Evolutionary conservation across 257 asterid genomes (phyloP).

Genomic region (Nicotiana obtusifolia): DNA sequence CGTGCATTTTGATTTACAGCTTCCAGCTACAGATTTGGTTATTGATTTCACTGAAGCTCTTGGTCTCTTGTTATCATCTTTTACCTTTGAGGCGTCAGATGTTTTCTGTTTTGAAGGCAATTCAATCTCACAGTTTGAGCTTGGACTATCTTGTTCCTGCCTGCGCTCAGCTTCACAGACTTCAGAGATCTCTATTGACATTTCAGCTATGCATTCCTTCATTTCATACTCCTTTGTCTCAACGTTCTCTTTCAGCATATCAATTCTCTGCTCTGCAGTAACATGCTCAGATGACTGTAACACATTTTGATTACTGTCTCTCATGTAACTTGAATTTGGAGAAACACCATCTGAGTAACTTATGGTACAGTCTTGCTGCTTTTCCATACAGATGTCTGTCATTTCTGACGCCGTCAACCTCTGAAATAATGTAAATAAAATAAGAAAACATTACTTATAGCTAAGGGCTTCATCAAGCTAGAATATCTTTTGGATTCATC

Average conservation of each 20-base stretch:
- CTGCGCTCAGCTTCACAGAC: slow-evolving; percentile 19
- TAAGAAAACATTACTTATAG: not conserved
- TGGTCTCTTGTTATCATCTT: slow-evolving; percentile 30
- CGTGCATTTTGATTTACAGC: slow-evolving; percentile 57
- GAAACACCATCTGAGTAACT: slow-evolving; percentile 31
- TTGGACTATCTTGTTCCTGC: slow-evolving; percentile 24
- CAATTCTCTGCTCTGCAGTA: slow-evolving; percentile 32
- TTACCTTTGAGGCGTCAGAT: slow-evolving; percentile 26
- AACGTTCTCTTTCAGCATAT: slow-evolving; percentile 27
- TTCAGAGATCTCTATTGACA: slow-evolving; percentile 24
- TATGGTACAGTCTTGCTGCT: slow-evolving; percentile 53
- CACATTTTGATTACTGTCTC: slow-evolving; percentile 21
- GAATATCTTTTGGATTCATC: not conserved
- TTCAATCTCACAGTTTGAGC: slow-evolving; percentile 15
- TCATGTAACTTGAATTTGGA: slow-evolving; percentile 18
- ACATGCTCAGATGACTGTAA: slow-evolving; percentile 22
- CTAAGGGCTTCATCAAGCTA: not conserved
- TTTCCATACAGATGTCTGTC: slow-evolving; percentile 50
- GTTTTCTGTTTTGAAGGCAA: slow-evolving; percentile 5
- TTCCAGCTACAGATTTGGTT: slow-evolving; percentile 35
- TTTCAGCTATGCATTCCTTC: slow-evolving; percentile 53
- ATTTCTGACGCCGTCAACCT: slow-evolving; percentile 58
- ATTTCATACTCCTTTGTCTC: slow-evolving; percentile 46
- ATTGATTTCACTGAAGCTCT: slow-evolving; percentile 32
- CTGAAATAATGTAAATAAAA: not conserved